Conservation (phyloP, 2,329 filamentous ascomycete genomes). For the Fusarium bulbicola region DNA sequence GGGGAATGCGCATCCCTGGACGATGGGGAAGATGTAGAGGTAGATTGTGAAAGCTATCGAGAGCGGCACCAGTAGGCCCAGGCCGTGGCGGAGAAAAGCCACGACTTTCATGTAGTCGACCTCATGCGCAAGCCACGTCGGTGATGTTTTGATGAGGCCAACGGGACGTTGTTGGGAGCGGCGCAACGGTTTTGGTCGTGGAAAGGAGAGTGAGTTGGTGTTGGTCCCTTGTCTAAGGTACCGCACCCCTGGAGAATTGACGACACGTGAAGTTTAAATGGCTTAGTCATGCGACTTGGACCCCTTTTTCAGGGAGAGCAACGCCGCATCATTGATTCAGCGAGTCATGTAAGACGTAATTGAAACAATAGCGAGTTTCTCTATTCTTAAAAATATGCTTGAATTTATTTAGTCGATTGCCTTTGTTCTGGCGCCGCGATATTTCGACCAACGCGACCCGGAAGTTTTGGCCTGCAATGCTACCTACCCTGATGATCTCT, state of each 20-base stretch:
- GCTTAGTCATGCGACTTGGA: slow-evolving; percentile 31
- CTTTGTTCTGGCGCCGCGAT: background rate
- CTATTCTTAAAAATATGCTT: background rate
- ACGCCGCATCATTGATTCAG: background rate
- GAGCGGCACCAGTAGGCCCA: slow-evolving; percentile 66
- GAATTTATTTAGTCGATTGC: background rate
- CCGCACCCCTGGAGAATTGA: slow-evolving; percentile 8
- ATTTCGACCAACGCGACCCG: background rate
- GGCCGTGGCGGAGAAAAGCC: slow-evolving; percentile 64
- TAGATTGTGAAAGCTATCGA: slow-evolving; percentile 77
- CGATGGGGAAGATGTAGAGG: slow-evolving; percentile 87
- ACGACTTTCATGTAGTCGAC: slow-evolving; percentile 61
- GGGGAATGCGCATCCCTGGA: slow-evolving; percentile 84
- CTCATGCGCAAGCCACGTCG: slow-evolving; percentile 46
- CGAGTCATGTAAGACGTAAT: background rate
- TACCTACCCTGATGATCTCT: slow-evolving; percentile 8
- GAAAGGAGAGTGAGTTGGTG: slow-evolving; percentile 20
- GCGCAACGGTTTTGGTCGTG: slow-evolving; percentile 11
- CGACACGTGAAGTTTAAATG: slow-evolving; percentile 29
- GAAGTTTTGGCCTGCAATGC: background rate
- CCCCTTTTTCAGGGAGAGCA: slow-evolving; percentile 21
- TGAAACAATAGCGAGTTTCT: background rate
- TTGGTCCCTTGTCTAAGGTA: background rate
- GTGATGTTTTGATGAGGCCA: background rate
- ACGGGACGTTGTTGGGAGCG: slow-evolving; percentile 13